phyloP scores from a whole-genome alignment of 176 grass and related monocot genomes.

The Ananas comosus region DNA sequence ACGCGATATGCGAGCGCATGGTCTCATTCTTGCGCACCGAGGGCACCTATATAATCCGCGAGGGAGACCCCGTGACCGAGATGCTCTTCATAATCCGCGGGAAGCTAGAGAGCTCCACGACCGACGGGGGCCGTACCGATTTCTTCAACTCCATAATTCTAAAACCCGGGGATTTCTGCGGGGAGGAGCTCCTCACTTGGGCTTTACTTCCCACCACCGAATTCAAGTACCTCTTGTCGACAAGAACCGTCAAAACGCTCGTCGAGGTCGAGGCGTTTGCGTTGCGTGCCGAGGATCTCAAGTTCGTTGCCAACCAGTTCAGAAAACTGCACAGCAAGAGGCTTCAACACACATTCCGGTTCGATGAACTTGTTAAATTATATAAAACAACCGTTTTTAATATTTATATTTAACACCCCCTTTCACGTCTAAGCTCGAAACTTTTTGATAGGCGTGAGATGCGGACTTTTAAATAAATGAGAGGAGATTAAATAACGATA shows the following conservation, averaged over 20 bases:
- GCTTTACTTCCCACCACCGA: conserved; percentile 22
- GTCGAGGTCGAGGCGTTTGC: conserved; percentile 32
- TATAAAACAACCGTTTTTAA: too few relatives aligned
- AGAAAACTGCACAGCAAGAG: conserved; percentile 39
- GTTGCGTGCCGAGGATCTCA: conserved; percentile 35
- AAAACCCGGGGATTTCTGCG: conserved; percentile 42
- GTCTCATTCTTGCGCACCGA: conserved; percentile 20
- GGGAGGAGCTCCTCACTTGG: conserved; percentile 38
- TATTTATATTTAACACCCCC: too few relatives aligned
- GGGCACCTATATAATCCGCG: conserved; percentile 23
- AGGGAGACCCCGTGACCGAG: conserved; percentile 34
- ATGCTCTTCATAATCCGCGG: conserved; percentile 40
- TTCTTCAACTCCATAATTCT: conserved; percentile 39
- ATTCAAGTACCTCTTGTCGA: conserved; percentile 24
- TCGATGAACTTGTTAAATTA: too few relatives aligned
- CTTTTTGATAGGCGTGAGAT: too few relatives aligned
- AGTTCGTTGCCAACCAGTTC: conserved; percentile 31
- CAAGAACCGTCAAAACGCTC: conserved; percentile 28
- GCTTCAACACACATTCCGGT: conserved; percentile 31
- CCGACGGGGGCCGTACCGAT: conserved; percentile 16
- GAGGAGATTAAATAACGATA: too few relatives aligned
- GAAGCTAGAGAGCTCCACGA: conserved; percentile 28
- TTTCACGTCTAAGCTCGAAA: too few relatives aligned
- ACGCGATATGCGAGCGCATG: conserved; percentile 34
- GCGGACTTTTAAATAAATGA: too few relatives aligned